A percentile compares a stretch with the other conserved stretches of the same genome.
Conservation (phyloP, 2,329 filamentous ascomycete genomes). For the Hypoxylon sp. region DNA sequence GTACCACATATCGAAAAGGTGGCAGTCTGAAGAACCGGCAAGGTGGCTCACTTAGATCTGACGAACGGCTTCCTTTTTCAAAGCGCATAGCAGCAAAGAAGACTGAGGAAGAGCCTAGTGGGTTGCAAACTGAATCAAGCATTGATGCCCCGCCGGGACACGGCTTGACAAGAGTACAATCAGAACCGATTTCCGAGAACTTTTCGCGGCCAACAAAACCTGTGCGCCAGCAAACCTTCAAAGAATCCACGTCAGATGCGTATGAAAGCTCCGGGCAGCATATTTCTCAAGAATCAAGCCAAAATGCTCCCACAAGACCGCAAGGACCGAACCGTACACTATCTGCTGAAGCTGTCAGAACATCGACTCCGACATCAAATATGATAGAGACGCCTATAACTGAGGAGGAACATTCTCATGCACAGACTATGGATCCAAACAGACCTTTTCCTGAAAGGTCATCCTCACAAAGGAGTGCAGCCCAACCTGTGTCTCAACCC, state of each 20-base stretch:
- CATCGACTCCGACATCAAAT: constrained; percentile 63
- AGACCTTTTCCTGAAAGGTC: constrained; percentile 67
- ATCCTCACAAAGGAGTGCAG: constrained; percentile 64
- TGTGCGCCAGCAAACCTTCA: constrained; percentile 64
- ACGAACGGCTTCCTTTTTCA: constrained; percentile 81
- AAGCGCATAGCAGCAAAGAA: constrained; percentile 77
- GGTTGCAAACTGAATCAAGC: constrained; percentile 54
- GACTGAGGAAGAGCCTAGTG: constrained; percentile 69
- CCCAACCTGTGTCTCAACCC: constrained; percentile 64
- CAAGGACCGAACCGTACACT: constrained; percentile 41
- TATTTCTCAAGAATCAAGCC: constrained; percentile 56
- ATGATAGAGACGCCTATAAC: constrained; percentile 76
- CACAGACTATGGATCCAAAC: constrained; percentile 45
- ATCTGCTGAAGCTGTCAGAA: constrained; percentile 44
- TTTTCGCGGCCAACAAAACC: constrained; percentile 72
- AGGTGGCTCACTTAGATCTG: constrained; percentile 83
- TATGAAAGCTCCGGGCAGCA: constrained; percentile 67
- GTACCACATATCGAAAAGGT: constrained; percentile 88
- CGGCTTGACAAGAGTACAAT: constrained; percentile 74
- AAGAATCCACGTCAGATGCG: constrained; percentile 57
- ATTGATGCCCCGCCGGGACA: constrained; percentile 65
- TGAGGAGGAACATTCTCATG: constrained; percentile 56
- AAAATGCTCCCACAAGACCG: constrained; percentile 44
- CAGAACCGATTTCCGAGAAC: constrained; percentile 76
- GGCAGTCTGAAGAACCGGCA: constrained; percentile 91